A percentile compares a stretch with the other conserved stretches of the same genome.
phyloP scores from a whole-genome alignment of 768 basidiomycete genomes.

The Lactifluus subvellereus region DNA sequence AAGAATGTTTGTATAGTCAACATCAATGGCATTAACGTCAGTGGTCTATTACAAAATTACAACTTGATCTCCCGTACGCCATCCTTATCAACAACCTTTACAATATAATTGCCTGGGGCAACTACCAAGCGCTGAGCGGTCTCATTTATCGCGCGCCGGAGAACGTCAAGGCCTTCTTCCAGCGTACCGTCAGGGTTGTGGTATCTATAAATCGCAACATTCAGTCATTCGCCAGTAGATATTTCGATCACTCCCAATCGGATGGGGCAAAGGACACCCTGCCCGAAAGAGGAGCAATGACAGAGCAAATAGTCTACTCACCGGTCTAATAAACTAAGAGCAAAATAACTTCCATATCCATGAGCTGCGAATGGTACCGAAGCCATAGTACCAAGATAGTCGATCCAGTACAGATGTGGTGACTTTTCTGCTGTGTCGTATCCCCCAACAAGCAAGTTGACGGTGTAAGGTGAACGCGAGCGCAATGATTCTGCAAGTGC shows the following conservation, averaged over 20 bases:
- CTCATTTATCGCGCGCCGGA: conserved; percentile 85
- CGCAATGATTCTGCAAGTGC: conserved; percentile 85
- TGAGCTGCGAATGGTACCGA: conserved; percentile 92
- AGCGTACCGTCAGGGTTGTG: conserved; percentile 82
- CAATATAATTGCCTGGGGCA: conserved; percentile 74
- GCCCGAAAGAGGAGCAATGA: neutral
- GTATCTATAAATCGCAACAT: conserved; percentile 46
- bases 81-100: conserved; percentile 90
- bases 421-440: conserved; percentile 71
- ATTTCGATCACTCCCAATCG: neutral
- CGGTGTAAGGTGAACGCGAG: conserved; percentile 80
- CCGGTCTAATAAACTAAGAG: conserved; percentile 87
- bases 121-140: conserved; percentile 80
- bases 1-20: neutral
- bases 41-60: conserved; percentile 10
- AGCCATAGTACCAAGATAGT: conserved; percentile 88
- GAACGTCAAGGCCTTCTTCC: conserved; percentile 78
- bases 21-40: neutral
- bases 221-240: conserved; percentile 10
- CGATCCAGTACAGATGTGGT: conserved; percentile 91
- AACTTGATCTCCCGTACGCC: conserved; percentile 79
- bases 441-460: conserved; percentile 90
- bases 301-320: conserved; percentile 32
- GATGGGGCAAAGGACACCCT: too few species aligned
- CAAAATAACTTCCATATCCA: conserved; percentile 93